Evolutionary conservation across 371 early-diverging fungal species (phyloP).

Genomic region (Rhizopus stolonifer): DNA sequence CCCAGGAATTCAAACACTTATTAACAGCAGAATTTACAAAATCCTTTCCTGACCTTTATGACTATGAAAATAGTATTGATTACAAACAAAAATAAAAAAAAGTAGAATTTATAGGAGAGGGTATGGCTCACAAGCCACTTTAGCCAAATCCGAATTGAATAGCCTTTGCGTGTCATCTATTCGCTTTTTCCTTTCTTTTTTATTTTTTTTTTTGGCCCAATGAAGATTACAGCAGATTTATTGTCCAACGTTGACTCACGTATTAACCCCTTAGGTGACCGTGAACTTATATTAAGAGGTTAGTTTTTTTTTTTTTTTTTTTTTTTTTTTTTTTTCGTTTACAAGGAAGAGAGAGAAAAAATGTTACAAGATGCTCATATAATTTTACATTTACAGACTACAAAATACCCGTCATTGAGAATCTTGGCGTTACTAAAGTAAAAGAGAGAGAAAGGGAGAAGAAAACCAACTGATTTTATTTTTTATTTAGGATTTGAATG

Average conservation of each 20-base stretch:
- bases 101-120: not conserved
- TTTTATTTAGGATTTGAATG: conserved; percentile 76
- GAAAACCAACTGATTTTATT: not conserved
- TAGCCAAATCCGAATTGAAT: not conserved
- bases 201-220: conserved; percentile 22
- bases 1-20: conserved; percentile 39
- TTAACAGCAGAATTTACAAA: conserved; percentile 43
- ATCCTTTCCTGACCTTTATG: conserved; percentile 49
- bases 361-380: too few relatives aligned
- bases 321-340: not conserved
- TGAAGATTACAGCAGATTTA: conserved; percentile 83
- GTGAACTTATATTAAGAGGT: conserved; percentile 90
- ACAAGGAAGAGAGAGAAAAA: too few relatives aligned
- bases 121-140: conserved; percentile 3
- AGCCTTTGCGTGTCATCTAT: not conserved
- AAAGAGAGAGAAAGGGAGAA: not conserved
- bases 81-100: not conserved
- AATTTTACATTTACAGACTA: too few relatives aligned
- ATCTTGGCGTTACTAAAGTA: conserved; percentile 91
- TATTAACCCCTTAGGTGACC: conserved; percentile 85
- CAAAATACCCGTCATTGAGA: conserved; percentile 90
- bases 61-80: conserved; percentile 25
- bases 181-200: not conserved
- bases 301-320: conserved; percentile 4
- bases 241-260: conserved; percentile 68